Evolutionary conservation across 2,329 filamentous ascomycete species (phyloP).

Genomic region (Aspergillus fijiensis): DNA sequence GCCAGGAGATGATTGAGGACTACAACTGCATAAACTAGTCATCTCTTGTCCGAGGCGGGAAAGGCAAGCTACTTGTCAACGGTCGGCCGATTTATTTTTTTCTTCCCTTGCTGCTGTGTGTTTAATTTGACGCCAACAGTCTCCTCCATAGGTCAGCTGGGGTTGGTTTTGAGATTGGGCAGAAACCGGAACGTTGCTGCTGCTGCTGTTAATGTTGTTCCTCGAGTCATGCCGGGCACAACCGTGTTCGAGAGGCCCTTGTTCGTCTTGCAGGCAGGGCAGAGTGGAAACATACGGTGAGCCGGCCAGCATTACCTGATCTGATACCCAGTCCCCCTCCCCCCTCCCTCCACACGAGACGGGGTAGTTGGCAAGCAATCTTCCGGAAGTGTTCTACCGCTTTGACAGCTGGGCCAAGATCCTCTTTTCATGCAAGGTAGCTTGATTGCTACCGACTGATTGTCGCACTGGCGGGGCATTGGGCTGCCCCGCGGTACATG

Average conservation of each 20-base stretch:
- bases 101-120: slow-evolving; percentile 15
- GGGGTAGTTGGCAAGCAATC: slow-evolving; percentile 13
- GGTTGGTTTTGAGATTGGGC: slow-evolving; percentile 19
- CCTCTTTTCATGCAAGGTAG: slow-evolving; percentile 14
- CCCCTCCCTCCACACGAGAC: not conserved
- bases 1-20: slow-evolving; percentile 16
- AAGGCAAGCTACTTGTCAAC: slow-evolving; percentile 13
- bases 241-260: slow-evolving; percentile 14
- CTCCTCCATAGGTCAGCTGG: slow-evolving; percentile 13
- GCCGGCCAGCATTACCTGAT: slow-evolving; percentile 15
- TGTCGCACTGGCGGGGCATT: slow-evolving; percentile 12
- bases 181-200: slow-evolving; percentile 21
- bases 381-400: slow-evolving; percentile 10
- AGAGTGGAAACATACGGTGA: slow-evolving; percentile 23
- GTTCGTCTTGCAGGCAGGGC: slow-evolving; percentile 21
- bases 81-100: slow-evolving; percentile 15
- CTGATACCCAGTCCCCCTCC: slow-evolving; percentile 17
- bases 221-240: slow-evolving; percentile 14
- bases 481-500: slow-evolving; percentile 13
- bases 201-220: slow-evolving; percentile 5
- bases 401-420: slow-evolving; percentile 11
- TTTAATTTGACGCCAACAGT: slow-evolving; percentile 12
- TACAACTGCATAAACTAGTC: slow-evolving; percentile 10
- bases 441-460: slow-evolving; percentile 9
- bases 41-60: slow-evolving; percentile 10